Conservation (phyloP, 2,329 filamentous ascomycete species). For the Colletotrichum brevisporum region DNA sequence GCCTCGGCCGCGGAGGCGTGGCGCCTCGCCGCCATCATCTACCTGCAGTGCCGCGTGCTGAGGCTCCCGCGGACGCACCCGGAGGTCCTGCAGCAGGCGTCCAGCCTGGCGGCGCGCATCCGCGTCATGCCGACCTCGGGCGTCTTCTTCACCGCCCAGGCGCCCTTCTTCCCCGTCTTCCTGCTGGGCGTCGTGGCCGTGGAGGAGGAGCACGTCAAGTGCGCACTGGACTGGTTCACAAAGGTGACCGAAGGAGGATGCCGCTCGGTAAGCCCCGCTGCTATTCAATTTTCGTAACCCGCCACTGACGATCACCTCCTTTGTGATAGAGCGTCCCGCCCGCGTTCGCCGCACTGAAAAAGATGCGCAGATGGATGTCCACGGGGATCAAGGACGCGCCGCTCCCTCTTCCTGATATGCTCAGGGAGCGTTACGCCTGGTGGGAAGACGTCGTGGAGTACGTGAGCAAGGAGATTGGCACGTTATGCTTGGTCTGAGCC, state of each 20-base stretch:
- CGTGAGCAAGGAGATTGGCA: conserved; percentile 51
- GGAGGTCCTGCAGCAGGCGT: conserved; percentile 50
- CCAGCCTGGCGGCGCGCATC: conserved; percentile 54
- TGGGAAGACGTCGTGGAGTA: conserved; percentile 56
- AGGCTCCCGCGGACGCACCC: conserved; percentile 56
- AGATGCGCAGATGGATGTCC: conserved; percentile 55
- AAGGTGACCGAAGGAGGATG: conserved; percentile 54
- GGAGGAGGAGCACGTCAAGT: conserved; percentile 44
- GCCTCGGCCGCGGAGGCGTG: conserved; percentile 58
- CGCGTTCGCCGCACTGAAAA: conserved; percentile 50
- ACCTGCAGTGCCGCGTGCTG: conserved; percentile 55
- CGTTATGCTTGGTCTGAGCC: conserved; percentile 54
- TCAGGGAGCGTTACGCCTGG: conserved; percentile 53
- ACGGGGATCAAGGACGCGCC: conserved; percentile 42
- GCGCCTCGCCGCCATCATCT: conserved; percentile 56
- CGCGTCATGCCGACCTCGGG: conserved; percentile 58
- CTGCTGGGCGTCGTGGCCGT: conserved; percentile 56
- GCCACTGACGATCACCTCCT: background rate
- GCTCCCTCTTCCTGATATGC: conserved; percentile 41
- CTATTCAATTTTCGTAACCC: conserved; percentile 9
- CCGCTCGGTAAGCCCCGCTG: conserved; percentile 53
- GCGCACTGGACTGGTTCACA: conserved; percentile 54
- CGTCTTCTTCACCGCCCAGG: conserved; percentile 57
- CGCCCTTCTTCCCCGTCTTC: conserved; percentile 58
- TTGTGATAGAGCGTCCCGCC: conserved; percentile 56